phyloP scores from a whole-genome alignment of 31 red algal genomes.

The Endocladia muricata region DNA sequence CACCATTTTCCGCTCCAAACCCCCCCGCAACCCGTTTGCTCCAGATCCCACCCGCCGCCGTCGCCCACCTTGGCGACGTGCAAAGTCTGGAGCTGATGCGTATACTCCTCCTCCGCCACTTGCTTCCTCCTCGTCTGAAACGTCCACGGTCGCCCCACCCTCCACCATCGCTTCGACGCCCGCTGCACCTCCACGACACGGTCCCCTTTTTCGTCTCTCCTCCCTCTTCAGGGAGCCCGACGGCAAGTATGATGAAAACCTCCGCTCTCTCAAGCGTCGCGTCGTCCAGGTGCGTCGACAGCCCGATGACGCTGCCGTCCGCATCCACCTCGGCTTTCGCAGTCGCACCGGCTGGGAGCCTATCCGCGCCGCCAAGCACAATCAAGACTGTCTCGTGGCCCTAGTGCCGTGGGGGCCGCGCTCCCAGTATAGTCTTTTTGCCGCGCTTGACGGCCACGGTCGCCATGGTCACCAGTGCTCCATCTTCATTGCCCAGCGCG shows the following conservation, averaged over 20 bases:
- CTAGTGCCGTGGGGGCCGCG: conserved; percentile 53
- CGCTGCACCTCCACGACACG: not conserved
- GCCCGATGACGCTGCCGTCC: conserved; percentile 60
- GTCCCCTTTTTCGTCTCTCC: conserved; percentile 6
- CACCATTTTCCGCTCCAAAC: conserved; percentile 15
- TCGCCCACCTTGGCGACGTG: not conserved
- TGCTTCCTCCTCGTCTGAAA: not conserved
- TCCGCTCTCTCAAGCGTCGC: conserved; percentile 48
- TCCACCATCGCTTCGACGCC: not conserved
- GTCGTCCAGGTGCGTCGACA: conserved; percentile 64
- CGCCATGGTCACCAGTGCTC: conserved; percentile 65
- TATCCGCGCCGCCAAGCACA: conserved; percentile 72
- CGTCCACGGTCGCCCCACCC: not conserved
- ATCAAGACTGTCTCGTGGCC: conserved; percentile 77
- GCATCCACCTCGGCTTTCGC: conserved; percentile 55
- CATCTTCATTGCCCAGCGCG: conserved; percentile 48
- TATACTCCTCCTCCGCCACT: not conserved
- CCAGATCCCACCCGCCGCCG: not conserved
- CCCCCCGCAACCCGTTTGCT: conserved; percentile 1
- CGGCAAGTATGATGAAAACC: conserved; percentile 14
- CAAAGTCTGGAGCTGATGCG: not conserved
- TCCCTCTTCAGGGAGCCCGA: conserved; percentile 23
- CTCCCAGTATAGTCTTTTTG: conserved; percentile 54
- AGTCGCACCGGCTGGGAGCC: conserved; percentile 86
- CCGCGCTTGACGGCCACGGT: conserved; percentile 86